Conservation (phyloP, 2,329 filamentous ascomycete genomes). For the Delphinella strobiligena region DNA sequence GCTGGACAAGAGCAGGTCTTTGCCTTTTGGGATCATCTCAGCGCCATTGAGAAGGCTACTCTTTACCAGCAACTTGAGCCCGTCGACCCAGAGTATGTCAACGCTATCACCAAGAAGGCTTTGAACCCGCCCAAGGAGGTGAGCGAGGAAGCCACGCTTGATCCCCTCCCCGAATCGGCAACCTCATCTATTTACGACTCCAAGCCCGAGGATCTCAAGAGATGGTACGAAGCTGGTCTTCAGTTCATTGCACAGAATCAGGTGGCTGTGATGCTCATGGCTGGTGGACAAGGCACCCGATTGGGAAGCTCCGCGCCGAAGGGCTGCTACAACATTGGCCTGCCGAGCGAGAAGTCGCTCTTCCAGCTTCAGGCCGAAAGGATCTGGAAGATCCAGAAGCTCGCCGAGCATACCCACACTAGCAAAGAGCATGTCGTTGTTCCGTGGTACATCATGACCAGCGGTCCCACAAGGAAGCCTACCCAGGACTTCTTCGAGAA, state of each 20-base stretch:
- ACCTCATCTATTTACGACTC: constrained; percentile 89
- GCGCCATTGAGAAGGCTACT: constrained; percentile 56
- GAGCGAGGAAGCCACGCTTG: constrained; percentile 48
- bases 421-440: constrained; percentile 49
- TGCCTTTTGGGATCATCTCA: constrained; percentile 74
- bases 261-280: constrained; percentile 86
- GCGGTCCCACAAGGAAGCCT: constrained; percentile 77
- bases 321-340: constrained; percentile 92
- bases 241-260: constrained; percentile 55
- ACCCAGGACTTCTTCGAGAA: constrained; percentile 91
- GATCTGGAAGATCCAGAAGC: constrained; percentile 71
- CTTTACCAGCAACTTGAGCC: constrained; percentile 71
- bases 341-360: constrained; percentile 84
- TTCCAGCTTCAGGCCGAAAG: constrained; percentile 97
- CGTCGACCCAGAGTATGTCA: constrained; percentile 80
- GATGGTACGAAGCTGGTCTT: constrained; percentile 68
- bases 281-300: constrained; percentile 89
- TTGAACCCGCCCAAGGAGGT: constrained; percentile 60
- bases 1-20: constrained; percentile 75
- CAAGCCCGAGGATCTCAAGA: constrained; percentile 59
- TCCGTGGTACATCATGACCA: constrained; percentile 99
- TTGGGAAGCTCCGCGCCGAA: constrained; percentile 92
- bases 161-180: constrained; percentile 77
- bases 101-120: constrained; percentile 70
- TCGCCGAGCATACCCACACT: constrained; percentile 61